A percentile compares a stretch with the other conserved stretches of the same genome.
phyloP scores from a whole-genome alignment of 2,329 filamentous ascomycete species.

The Cadophora malorum region DNA sequence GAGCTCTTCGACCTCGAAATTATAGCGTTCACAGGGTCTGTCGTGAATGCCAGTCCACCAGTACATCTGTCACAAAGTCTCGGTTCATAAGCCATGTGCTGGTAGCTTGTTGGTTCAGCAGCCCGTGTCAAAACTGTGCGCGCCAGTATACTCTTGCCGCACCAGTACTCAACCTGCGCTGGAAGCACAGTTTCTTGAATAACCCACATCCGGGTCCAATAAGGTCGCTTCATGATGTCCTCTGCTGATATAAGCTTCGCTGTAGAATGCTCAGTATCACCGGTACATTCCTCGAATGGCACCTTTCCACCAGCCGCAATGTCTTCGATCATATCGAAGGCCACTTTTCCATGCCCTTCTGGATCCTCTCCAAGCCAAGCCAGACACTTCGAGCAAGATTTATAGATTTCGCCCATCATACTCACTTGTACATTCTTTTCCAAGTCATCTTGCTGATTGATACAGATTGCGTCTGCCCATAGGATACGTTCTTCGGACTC shows the following conservation, averaged over 20 bases:
- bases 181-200: conserved; percentile 1
- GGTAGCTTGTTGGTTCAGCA: no score
- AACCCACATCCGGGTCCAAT: conserved; percentile 10
- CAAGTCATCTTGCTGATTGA: neutral
- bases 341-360: neutral
- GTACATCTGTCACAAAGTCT: neutral
- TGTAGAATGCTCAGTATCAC: neutral
- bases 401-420: conserved; percentile 2
- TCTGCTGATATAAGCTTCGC: neutral
- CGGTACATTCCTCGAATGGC: neutral
- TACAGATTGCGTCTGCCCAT: conserved; percentile 11
- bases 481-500: neutral
- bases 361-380: conserved; percentile 2
- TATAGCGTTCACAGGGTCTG: no score
- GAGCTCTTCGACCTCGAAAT: no score
- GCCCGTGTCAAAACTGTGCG: neutral
- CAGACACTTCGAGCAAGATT: neutral
- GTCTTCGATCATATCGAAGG: neutral
- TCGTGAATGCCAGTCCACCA: neutral
- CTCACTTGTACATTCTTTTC: conserved; percentile 1
- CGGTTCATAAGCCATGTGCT: no score
- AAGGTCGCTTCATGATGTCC: neutral
- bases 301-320: neutral
- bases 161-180: neutral
- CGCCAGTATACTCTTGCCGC: neutral